phyloP scores from a whole-genome alignment of 2,329 filamentous ascomycete genomes.

The Penicillium polonicum region DNA sequence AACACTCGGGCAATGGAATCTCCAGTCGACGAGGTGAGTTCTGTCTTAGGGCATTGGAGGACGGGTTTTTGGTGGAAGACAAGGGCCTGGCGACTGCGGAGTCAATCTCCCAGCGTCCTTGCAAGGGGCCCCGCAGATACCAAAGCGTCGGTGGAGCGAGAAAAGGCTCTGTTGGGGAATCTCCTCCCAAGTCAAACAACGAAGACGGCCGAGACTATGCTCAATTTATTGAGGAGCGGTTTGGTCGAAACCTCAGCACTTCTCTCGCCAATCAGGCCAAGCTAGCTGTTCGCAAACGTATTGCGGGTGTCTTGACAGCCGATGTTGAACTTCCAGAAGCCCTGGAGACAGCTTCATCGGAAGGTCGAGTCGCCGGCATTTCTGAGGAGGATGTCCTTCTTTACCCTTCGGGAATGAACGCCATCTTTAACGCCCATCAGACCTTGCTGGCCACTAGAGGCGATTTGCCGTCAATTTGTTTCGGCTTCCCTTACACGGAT shows the following conservation, averaged over 20 bases:
- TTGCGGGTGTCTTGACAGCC: constrained; percentile 77
- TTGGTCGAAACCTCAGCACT: constrained; percentile 83
- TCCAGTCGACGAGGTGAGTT: constrained; percentile 91
- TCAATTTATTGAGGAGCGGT: constrained; percentile 88
- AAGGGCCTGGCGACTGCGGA: constrained; percentile 32
- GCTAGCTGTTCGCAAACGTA: constrained; percentile 79
- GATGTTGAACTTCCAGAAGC: constrained; percentile 66
- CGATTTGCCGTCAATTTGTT: constrained; percentile 74
- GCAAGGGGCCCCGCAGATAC: constrained; percentile 77
- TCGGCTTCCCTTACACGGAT: constrained; percentile 97
- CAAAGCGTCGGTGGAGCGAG: constrained; percentile 51
- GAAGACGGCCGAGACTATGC: constrained; percentile 63
- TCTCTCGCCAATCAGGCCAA: constrained; percentile 78
- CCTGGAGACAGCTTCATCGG: constrained; percentile 44
- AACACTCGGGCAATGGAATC: constrained; percentile 89
- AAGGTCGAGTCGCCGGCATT: constrained; percentile 54
- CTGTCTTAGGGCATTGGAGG: constrained; percentile 70
- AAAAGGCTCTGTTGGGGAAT: constrained; percentile 52
- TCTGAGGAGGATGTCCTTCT: constrained; percentile 86
- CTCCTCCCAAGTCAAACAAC: constrained; percentile 19
- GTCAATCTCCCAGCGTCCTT: constrained; percentile 37
- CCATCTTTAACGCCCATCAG: constrained; percentile 86
- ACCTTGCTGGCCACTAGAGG: constrained; percentile 66
- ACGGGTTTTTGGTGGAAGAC: constrained; percentile 62
- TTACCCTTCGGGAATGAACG: constrained; percentile 88